Conservation (phyloP, 208 protist species). For the Leishmania gerbilli region DNA sequence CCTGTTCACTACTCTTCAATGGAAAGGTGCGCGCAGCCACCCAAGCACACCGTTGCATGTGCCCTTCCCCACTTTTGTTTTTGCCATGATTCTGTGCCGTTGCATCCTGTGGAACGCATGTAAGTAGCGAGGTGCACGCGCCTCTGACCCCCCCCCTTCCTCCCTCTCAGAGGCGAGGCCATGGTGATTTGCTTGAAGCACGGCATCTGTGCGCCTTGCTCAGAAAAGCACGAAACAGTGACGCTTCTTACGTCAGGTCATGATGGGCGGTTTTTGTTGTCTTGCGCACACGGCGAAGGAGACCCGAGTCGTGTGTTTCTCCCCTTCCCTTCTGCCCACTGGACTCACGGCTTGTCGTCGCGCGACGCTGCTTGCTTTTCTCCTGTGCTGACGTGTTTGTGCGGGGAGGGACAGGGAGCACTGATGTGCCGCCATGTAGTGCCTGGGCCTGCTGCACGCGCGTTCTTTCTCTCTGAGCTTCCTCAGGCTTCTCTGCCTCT, state of each 20-base stretch:
- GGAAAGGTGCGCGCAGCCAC: not conserved
- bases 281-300: not conserved
- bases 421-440: not conserved
- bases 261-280: not conserved
- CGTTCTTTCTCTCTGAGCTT: not conserved
- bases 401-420: not conserved
- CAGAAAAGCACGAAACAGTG: not conserved
- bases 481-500: not conserved
- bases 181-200: not conserved
- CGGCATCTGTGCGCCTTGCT: not conserved
- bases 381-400: not conserved
- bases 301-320: not conserved
- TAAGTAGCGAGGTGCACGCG: not conserved
- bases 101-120: constrained; percentile 1
- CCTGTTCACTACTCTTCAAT: not conserved
- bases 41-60: not conserved
- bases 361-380: not conserved
- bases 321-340: not conserved
- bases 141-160: not conserved
- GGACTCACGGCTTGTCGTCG: not conserved
- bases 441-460: not conserved
- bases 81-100: not conserved
- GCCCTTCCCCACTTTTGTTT: not conserved
- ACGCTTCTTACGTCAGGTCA: not conserved
- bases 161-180: not conserved